Percentiles rank a stretch among this genome's conserved stretches.
Conservation (phyloP, 169 alveolate species). For the Pseudocohnilembus persalinus region DNA sequence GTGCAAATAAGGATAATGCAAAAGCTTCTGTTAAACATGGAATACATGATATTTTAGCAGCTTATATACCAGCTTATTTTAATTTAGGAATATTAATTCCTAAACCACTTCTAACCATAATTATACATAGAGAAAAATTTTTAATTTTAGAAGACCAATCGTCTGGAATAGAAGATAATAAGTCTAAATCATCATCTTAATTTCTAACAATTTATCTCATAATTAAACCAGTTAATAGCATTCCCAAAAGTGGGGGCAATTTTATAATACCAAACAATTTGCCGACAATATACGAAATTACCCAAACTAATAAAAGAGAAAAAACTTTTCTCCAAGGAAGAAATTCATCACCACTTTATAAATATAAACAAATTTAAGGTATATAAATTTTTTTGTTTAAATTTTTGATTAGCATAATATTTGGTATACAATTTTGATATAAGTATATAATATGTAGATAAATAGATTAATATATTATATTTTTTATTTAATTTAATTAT, state of each 20-base stretch:
- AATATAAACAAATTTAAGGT: no score
- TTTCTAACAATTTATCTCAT: background rate
- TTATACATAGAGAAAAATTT: background rate
- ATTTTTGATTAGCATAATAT: no score
- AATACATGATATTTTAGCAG: background rate
- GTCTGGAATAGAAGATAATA: background rate
- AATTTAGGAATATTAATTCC: background rate
- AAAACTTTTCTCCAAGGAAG: background rate
- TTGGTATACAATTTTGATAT: no score
- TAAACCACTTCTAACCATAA: background rate
- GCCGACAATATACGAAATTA: background rate
- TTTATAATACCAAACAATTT: background rate
- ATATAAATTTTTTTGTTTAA: no score
- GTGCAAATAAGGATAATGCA: background rate
- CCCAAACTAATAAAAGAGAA: background rate
- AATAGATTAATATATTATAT: no score
- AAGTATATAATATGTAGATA: no score
- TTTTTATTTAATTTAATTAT: no score
- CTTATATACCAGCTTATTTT: background rate
- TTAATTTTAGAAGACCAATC: background rate
- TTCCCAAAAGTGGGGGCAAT: background rate
- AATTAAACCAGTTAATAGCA: background rate
- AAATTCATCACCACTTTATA: background rate
- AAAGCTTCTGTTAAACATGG: background rate
- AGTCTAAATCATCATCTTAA: background rate